phyloP scores from a whole-genome alignment of 148 eudicot genomes.

The Rhododendron simsii region DNA sequence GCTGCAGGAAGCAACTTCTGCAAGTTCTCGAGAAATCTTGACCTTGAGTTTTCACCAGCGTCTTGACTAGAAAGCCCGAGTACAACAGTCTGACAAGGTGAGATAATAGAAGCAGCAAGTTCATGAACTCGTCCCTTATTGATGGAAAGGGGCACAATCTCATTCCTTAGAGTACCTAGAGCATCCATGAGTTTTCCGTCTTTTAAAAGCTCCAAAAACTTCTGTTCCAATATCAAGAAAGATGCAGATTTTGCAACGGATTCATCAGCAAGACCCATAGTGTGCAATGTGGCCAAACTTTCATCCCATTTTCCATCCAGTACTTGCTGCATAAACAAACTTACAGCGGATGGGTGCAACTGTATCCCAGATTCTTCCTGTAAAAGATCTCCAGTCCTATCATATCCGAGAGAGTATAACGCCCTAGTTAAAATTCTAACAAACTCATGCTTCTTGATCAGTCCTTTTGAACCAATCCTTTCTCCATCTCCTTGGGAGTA shows the following conservation, averaged over 20 bases:
- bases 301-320: conserved; percentile 69
- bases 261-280: conserved; percentile 52
- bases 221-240: conserved; percentile 69
- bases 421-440: conserved; percentile 58
- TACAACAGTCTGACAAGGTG: conserved; percentile 17
- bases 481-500: conserved; percentile 59
- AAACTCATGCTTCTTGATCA: conserved; percentile 57
- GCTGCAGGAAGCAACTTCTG: conserved; percentile 61
- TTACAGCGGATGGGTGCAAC: conserved; percentile 39
- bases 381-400: conserved; percentile 42
- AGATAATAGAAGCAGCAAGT: conserved; percentile 33
- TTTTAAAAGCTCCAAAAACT: conserved; percentile 57
- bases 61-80: conserved; percentile 21
- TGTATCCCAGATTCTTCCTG: conserved; percentile 72
- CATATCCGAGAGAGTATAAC: conserved; percentile 66
- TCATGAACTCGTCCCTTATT: conserved; percentile 49
- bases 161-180: conserved; percentile 54
- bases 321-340: conserved; percentile 52
- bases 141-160: conserved; percentile 57
- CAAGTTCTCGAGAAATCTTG: conserved; percentile 56
- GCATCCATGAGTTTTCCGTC: conserved; percentile 50
- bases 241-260: conserved; percentile 40
- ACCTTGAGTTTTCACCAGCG: conserved; percentile 28
- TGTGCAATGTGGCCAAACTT: conserved; percentile 42
- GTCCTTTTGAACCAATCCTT: conserved; percentile 60